These are phyloP conservation scores for Tylopilus vinaceipallidus DNA, from an alignment of 768 basidiomycete species.

Conservation along the genomic window DNA sequence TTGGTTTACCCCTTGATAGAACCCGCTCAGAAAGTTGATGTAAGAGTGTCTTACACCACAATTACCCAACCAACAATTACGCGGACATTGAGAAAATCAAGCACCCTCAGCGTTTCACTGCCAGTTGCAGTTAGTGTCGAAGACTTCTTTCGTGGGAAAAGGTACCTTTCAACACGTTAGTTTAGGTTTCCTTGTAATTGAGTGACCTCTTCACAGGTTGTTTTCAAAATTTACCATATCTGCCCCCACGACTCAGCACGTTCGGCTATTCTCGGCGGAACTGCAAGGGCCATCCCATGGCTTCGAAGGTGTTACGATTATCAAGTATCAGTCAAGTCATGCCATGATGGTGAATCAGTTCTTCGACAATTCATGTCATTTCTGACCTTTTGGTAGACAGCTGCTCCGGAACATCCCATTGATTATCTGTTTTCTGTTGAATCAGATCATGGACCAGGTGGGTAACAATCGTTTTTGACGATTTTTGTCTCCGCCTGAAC, in stretches of 20 bases:
- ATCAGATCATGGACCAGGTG: conserved; percentile 60
- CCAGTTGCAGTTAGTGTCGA: conserved; percentile 93
- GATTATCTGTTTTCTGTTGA: conserved; percentile 82
- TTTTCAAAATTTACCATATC: conserved; percentile 92
- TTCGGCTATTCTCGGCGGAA: conserved; percentile 67
- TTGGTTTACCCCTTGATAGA: conserved; percentile 1
- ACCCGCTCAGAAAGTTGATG: conserved; percentile 58
- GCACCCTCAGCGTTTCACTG: conserved; percentile 62
- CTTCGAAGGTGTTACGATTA: conserved; percentile 51
- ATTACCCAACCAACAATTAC: conserved; percentile 46
- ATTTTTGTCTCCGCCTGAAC: conserved; percentile 8
- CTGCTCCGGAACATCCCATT: conserved; percentile 72
- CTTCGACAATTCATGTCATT: not conserved
- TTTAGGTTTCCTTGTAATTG: not conserved
- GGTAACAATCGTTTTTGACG: not conserved
- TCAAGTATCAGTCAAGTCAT: conserved; percentile 45
- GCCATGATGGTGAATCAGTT: conserved; percentile 45
- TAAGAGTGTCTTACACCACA: conserved; percentile 70
- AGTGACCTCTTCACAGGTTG: conserved; percentile 47
- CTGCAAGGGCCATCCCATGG: conserved; percentile 47
- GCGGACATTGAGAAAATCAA: conserved; percentile 54
- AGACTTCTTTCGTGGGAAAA: conserved; percentile 88
- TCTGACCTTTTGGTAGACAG: conserved; percentile 49
- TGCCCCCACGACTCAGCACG: conserved; percentile 70
- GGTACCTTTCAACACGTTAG: conserved; percentile 40